phyloP scores from a whole-genome alignment of 768 basidiomycete species.

The Cystobasidium ongulense region DNA sequence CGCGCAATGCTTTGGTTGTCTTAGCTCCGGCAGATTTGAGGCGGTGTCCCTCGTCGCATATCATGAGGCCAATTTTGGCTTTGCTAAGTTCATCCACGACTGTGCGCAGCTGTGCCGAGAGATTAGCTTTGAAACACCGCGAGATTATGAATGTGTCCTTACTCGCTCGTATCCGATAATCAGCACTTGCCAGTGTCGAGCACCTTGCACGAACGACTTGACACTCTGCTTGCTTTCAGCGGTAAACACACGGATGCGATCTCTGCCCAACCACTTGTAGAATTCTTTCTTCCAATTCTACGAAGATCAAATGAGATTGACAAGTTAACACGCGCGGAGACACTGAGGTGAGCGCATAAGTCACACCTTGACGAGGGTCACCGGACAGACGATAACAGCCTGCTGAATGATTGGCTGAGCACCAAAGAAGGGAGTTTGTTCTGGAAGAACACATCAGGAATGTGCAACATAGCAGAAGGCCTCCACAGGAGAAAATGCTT shows the following conservation, averaged over 20 bases:
- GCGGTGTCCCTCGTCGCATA: constrained; percentile 95
- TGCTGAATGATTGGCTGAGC: constrained; percentile 58
- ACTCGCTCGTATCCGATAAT: constrained; percentile 92
- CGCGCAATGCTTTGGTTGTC: constrained; percentile 75
- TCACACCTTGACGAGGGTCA: constrained; percentile 75
- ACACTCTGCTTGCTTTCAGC: constrained; percentile 56
- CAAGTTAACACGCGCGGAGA: not conserved
- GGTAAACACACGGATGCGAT: constrained; percentile 53
- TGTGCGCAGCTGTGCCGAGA: constrained; percentile 33
- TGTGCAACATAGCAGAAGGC: not conserved
- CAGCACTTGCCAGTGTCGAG: constrained; percentile 55
- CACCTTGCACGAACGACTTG: constrained; percentile 61
- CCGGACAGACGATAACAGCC: constrained; percentile 86
- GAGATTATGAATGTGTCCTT: constrained; percentile 44
- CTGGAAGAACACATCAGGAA: constrained; percentile 46
- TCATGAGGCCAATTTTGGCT: constrained; percentile 81
- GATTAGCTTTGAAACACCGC: not conserved
- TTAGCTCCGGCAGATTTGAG: constrained; percentile 87
- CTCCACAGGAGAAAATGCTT: constrained; percentile 39
- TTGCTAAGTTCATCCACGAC: constrained; percentile 44
- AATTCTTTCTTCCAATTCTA: constrained; percentile 96
- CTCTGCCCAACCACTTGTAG: constrained; percentile 69
- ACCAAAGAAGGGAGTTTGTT: constrained; percentile 70
- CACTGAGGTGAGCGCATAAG: too few relatives aligned
- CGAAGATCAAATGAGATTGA: not conserved